Evolutionary conservation across 2,329 filamentous ascomycete genomes (phyloP), one percentile per base, ranked within the genome.

Genomic region (Sordariomycetes sp.): DNA sequence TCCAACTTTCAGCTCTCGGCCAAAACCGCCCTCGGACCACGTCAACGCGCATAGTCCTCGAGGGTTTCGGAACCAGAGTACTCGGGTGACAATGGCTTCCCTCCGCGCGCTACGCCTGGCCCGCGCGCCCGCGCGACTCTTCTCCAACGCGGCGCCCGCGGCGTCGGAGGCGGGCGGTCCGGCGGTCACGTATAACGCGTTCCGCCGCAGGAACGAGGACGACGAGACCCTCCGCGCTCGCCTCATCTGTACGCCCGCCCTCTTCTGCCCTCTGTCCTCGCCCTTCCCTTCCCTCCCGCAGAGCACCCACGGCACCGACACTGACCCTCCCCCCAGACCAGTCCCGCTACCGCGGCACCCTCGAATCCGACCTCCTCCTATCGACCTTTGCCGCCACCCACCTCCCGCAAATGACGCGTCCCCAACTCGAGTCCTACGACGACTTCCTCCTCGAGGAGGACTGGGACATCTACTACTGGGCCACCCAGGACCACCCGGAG

Each of bases 401-500:
- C 71, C 84, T 99, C 24, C 75, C 78, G 51, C 75, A 74, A 60
- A 95, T 99, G 89, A 81, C 80, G 1, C 70, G 76, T 6, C 71
- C 77, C 55, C 87, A 95, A 67, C 84, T 97, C 64, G 72, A 81
- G 64, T 82, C 95, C 71, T 97, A 94, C 75, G 92, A 97, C 70
- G 76, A 80, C 32, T 95, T 99, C 76, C 84, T 99, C 58, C 94
- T 99, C 72, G 94, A 99, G 74, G 99, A 99, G 72, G 94, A 99
- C 75, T 99, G 94, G 94, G 94, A 99, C 70, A 96, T 99, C 61
- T 99, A 99, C 78, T 99, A 99, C 79, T 99, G 94, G 94, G 90
- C 89, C 3, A 99, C 94, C 17, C 94, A 99, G 72, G 84, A 90
- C 64, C 73, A 58, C 45, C 69, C 71, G 61, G 63, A 82, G 36